A percentile compares a stretch with the other conserved stretches of the same genome.
phyloP scores from a whole-genome alignment of 108 stramenopile genomes.

The Nitzschia sp. region DNA sequence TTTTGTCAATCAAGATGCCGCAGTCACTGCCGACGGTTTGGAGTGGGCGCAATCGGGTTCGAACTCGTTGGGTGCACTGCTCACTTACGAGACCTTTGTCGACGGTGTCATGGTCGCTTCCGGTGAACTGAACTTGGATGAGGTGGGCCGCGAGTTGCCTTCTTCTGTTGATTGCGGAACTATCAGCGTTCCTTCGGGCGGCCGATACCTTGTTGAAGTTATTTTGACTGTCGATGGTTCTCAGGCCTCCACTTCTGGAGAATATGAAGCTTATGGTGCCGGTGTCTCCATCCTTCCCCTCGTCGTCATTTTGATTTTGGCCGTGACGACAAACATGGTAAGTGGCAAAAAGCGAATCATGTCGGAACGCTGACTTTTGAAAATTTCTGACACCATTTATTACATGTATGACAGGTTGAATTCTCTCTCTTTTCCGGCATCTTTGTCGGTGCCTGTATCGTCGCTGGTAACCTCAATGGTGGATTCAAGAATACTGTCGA shows the following conservation, averaged over 20 bases:
- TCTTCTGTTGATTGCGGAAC: conserved; percentile 24
- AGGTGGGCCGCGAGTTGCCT: conserved; percentile 20
- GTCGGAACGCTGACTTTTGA: background rate
- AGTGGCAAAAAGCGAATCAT: background rate
- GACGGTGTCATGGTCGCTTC: conserved; percentile 21
- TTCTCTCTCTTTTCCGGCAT: conserved; percentile 46
- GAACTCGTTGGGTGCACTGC: background rate
- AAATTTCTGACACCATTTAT: background rate
- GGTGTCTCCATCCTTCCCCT: conserved; percentile 63
- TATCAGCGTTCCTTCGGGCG: conserved; percentile 10
- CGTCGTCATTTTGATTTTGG: conserved; percentile 50
- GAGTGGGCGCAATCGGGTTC: conserved; percentile 14
- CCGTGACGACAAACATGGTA: conserved; percentile 51
- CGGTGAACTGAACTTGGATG: conserved; percentile 18
- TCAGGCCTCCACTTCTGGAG: background rate
- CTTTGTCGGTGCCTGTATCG: conserved; percentile 68
- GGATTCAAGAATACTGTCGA: conserved; percentile 61
- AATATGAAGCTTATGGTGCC: conserved; percentile 43
- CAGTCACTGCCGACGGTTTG: conserved; percentile 24
- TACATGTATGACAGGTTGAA: conserved; percentile 39
- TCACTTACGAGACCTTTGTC: conserved; percentile 27
- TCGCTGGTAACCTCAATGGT: conserved; percentile 41
- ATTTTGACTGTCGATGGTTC: conserved; percentile 11
- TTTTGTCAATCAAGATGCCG: conserved; percentile 17
- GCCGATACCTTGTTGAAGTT: conserved; percentile 23